A percentile compares a stretch with the other conserved stretches of the same genome.
These are phyloP conservation scores for Mortierella sp. DNA, from an alignment of 371 early-diverging fungal species.

Conservation along the genomic window DNA sequence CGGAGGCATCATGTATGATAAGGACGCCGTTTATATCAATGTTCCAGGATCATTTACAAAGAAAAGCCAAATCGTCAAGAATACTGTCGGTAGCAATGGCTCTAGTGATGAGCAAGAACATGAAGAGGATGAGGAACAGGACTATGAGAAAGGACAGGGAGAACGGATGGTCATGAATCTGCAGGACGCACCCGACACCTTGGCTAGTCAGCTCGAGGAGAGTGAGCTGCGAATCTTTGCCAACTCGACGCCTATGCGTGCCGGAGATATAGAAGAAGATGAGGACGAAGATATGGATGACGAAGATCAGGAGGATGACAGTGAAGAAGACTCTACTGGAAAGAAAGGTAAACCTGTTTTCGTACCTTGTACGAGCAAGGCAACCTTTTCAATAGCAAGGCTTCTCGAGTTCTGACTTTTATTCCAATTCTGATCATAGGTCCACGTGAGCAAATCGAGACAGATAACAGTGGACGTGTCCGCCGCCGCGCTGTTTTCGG, in stretches of 20 bases:
- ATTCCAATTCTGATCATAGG: constrained; percentile 15
- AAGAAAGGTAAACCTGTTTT: constrained; percentile 33
- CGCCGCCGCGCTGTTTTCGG: constrained; percentile 72
- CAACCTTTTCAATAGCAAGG: background rate
- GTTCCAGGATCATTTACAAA: constrained; percentile 89
- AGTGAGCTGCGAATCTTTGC: constrained; percentile 88
- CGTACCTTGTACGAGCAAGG: background rate
- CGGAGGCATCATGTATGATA: constrained; percentile 97
- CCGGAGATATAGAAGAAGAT: constrained; percentile 62
- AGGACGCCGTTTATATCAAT: constrained; percentile 98
- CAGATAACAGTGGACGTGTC: constrained; percentile 60
- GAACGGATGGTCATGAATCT: constrained; percentile 93
- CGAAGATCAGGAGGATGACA: constrained; percentile 54
- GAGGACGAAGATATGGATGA: constrained; percentile 51
- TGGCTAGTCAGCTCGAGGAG: constrained; percentile 80
- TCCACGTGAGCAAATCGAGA: constrained; percentile 57
- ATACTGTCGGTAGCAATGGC: constrained; percentile 44
- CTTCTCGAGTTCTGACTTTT: background rate
- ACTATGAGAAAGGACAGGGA: constrained; percentile 71
- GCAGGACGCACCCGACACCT: constrained; percentile 83
- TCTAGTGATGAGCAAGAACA: constrained; percentile 49
- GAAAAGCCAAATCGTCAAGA: constrained; percentile 58
- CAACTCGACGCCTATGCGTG: constrained; percentile 76
- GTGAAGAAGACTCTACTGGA: constrained; percentile 41
- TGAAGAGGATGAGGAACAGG: constrained; percentile 44